These are phyloP conservation scores for Melastoma candidum DNA, from an alignment of 441 rosid genomes.

Conservation along the genomic window DNA sequence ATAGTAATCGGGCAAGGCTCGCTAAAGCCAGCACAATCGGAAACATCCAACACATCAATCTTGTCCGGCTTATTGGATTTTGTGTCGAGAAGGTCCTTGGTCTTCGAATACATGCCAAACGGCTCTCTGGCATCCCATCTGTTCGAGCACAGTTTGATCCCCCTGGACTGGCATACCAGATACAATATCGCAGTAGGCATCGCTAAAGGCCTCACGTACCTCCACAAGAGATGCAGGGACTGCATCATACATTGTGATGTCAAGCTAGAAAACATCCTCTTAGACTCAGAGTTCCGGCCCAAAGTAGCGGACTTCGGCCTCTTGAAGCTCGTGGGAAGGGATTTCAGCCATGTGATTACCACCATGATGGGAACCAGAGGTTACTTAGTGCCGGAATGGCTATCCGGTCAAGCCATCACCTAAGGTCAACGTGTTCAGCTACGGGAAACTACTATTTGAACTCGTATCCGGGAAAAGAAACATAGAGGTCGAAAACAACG, in stretches of 20 bases:
- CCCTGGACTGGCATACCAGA: constrained; percentile 8
- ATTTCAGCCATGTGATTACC: constrained; percentile 2
- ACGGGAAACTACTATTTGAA: constrained; percentile 1
- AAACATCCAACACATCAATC: constrained; percentile 19
- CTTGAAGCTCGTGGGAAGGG: neutral
- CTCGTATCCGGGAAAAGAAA: constrained; percentile 3
- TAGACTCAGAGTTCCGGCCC: constrained; percentile 2
- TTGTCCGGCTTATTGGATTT: neutral
- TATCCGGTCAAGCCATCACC: neutral
- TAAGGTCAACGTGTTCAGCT: neutral
- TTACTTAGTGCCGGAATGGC: constrained; percentile 3
- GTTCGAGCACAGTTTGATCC: neutral
- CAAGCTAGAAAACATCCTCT: constrained; percentile 8
- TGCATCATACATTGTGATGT: constrained; percentile 4
- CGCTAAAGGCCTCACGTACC: constrained; percentile 1
- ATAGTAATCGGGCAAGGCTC: neutral
- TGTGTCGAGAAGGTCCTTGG: constrained; percentile 3
- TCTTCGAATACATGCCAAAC: constrained; percentile 1
- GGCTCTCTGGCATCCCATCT: neutral
- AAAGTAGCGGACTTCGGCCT: constrained; percentile 3
- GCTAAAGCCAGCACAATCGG: constrained; percentile 19
- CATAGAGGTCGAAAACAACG: neutral
- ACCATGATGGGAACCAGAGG: constrained; percentile 3
- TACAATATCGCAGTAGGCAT: neutral
- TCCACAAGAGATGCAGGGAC: constrained; percentile 1